Conservation (phyloP, 2,329 filamentous ascomycete genomes). For the Aspergillus sclerotialis region DNA sequence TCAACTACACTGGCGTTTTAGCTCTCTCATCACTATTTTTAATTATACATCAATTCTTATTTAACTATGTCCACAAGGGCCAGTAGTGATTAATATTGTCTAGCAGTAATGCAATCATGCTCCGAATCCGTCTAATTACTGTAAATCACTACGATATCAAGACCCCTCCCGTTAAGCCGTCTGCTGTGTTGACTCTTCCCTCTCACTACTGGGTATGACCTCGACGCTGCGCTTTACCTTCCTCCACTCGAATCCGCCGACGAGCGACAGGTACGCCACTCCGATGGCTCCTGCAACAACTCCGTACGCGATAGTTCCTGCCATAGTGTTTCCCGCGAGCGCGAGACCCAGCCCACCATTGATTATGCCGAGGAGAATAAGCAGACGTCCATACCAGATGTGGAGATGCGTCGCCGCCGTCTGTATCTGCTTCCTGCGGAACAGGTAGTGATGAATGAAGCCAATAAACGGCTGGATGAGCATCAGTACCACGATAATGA, state of each 20-base stretch:
- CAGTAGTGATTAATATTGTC: background rate
- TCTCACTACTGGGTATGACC: background rate
- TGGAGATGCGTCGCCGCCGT: conserved; percentile 8
- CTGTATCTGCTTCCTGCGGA: conserved; percentile 10
- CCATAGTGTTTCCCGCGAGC: conserved; percentile 29
- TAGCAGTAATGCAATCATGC: background rate
- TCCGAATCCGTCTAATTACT: background rate
- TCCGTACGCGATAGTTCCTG: conserved; percentile 8
- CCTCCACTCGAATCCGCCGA: background rate
- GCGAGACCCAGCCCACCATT: conserved; percentile 45
- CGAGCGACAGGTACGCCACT: background rate
- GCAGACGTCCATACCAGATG: conserved; percentile 40
- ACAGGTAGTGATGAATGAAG: conserved; percentile 19
- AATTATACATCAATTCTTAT: too few species aligned
- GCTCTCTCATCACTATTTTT: too few species aligned
- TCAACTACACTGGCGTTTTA: too few species aligned
- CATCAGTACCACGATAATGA: conserved; percentile 18
- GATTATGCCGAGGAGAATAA: conserved; percentile 44
- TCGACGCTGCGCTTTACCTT: background rate
- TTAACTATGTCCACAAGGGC: background rate
- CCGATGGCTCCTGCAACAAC: conserved; percentile 7
- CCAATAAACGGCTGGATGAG: conserved; percentile 24
- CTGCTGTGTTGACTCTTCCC: background rate
- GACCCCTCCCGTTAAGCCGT: background rate
- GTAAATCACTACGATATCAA: background rate